These are phyloP conservation scores for Bauhinia variegata DNA, from an alignment of 306 rosid genomes.

Conservation along the genomic window DNA sequence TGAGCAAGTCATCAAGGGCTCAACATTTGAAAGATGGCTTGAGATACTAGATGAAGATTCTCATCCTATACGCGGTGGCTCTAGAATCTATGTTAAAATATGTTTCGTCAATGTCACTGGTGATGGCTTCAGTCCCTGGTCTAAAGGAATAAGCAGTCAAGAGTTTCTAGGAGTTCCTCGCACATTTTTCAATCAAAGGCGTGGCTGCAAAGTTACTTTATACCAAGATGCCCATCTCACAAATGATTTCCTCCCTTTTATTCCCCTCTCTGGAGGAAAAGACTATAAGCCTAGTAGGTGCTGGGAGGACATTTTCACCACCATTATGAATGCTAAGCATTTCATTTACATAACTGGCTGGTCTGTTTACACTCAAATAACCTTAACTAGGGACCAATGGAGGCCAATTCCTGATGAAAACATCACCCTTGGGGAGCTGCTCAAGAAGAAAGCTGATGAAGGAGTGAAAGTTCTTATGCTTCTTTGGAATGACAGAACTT, in stretches of 20 bases:
- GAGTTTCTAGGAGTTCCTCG: slow-evolving; percentile 58
- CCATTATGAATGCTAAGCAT: slow-evolving; percentile 56
- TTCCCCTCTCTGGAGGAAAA: slow-evolving; percentile 20
- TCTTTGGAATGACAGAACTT: slow-evolving; percentile 81
- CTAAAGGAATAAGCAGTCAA: slow-evolving; percentile 50
- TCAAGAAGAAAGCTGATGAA: slow-evolving; percentile 66
- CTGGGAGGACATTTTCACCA: slow-evolving; percentile 77
- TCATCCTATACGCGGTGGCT: slow-evolving; percentile 47
- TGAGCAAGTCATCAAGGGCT: slow-evolving; percentile 45
- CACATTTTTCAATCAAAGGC: slow-evolving; percentile 69
- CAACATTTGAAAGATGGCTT: slow-evolving; percentile 40
- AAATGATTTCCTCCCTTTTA: slow-evolving; percentile 9
- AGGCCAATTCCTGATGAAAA: neutral
- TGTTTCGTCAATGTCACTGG: slow-evolving; percentile 32
- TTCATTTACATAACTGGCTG: slow-evolving; percentile 83
- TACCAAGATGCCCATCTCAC: slow-evolving; percentile 83
- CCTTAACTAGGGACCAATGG: slow-evolving; percentile 51
- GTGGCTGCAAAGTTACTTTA: slow-evolving; percentile 64
- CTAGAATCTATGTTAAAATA: slow-evolving; percentile 59
- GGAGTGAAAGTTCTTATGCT: slow-evolving; percentile 73
- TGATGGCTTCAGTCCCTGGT: slow-evolving; percentile 43
- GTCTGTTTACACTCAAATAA: slow-evolving; percentile 65
- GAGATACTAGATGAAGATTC: slow-evolving; percentile 67
- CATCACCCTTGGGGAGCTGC: slow-evolving; percentile 64
- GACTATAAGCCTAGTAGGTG: slow-evolving; percentile 51